Evolutionary conservation across 352 stramenopile species (phyloP).

Genomic region (Globisporangium irregulare): DNA sequence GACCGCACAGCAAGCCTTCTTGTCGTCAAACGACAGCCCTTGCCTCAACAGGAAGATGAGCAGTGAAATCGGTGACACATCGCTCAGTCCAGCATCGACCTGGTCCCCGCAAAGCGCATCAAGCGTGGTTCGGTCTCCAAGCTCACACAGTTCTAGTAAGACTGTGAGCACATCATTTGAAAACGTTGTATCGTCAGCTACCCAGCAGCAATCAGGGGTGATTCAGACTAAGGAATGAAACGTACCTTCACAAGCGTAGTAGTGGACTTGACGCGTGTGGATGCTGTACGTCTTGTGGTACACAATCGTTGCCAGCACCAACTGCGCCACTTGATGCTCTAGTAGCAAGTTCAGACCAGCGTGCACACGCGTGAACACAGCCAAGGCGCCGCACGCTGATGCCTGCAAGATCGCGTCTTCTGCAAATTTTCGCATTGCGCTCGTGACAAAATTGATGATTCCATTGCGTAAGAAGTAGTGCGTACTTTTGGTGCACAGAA

Average conservation of each 20-base stretch:
- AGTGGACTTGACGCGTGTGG: constrained; percentile 81
- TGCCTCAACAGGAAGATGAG: constrained; percentile 73
- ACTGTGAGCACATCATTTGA: constrained; percentile 23
- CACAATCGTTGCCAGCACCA: constrained; percentile 69
- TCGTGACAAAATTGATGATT: constrained; percentile 50
- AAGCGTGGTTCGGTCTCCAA: constrained; percentile 55
- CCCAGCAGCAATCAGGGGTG: background rate
- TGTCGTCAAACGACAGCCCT: constrained; percentile 70
- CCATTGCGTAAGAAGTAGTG: constrained; percentile 49
- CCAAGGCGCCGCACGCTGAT: constrained; percentile 66
- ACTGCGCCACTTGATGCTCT: constrained; percentile 46
- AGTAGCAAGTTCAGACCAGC: constrained; percentile 48
- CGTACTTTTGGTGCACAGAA: constrained; percentile 62
- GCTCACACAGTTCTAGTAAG: constrained; percentile 66
- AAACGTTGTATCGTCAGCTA: no score
- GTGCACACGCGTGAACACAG: constrained; percentile 65
- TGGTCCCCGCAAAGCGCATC: constrained; percentile 45
- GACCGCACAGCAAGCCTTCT: constrained; percentile 75
- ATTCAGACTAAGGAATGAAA: background rate
- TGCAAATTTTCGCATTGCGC: constrained; percentile 60
- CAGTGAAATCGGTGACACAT: constrained; percentile 61
- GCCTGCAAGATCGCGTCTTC: constrained; percentile 82
- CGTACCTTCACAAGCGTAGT: constrained; percentile 75
- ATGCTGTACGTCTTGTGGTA: constrained; percentile 81
- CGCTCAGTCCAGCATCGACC: constrained; percentile 20